Evolutionary conservation across 208 protist species (phyloP).

Genomic region (Wallacemonas sp.): DNA sequence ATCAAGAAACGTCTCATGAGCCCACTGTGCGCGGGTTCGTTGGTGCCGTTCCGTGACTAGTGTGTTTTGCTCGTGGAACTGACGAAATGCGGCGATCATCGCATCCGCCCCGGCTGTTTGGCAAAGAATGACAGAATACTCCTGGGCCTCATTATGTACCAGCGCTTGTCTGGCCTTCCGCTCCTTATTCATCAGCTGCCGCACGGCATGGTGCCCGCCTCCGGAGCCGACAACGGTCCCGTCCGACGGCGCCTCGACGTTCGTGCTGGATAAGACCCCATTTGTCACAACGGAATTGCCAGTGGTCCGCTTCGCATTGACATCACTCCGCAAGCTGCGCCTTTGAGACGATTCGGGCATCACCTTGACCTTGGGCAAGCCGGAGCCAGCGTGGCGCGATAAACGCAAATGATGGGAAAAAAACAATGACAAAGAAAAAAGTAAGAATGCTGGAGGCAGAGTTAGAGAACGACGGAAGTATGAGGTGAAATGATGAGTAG

Average conservation of each 20-base stretch:
- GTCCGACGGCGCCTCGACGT: background rate
- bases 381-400: too few species aligned
- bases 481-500: too few species aligned
- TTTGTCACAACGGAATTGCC: too few species aligned
- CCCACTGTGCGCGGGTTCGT: constrained; percentile 15
- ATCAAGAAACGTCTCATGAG: constrained; percentile 20
- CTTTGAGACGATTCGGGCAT: too few species aligned
- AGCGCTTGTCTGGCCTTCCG: background rate
- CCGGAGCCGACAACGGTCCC: too few species aligned
- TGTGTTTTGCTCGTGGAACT: background rate
- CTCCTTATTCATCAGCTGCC: constrained; percentile 12
- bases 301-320: too few species aligned
- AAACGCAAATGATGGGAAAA: too few species aligned
- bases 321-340: too few species aligned
- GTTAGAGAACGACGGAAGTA: too few species aligned
- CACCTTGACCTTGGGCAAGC: too few species aligned
- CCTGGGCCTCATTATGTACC: constrained; percentile 12
- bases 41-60: background rate
- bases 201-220: background rate
- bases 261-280: background rate
- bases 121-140: constrained; percentile 3
- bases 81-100: background rate
- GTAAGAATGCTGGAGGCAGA: background rate
- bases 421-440: constrained; percentile 14
- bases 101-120: background rate